These are phyloP conservation scores for Aspergillus cejpii DNA, from an alignment of 2,329 filamentous ascomycete genomes.

Conservation along the genomic window DNA sequence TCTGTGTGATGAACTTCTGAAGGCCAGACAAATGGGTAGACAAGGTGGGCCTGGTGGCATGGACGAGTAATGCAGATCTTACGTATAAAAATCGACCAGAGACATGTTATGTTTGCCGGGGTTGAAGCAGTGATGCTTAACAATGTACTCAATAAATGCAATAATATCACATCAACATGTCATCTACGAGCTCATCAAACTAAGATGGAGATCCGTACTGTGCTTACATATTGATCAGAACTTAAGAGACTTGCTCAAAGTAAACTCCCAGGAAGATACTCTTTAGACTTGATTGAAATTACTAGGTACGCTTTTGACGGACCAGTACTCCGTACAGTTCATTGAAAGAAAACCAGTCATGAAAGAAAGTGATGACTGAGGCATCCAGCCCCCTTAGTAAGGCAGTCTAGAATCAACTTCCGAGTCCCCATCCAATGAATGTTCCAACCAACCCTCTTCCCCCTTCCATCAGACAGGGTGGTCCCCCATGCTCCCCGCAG, in stretches of 20 bases:
- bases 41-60: constrained; percentile 39
- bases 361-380: background rate
- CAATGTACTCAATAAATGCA: constrained; percentile 17
- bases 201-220: no score
- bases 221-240: no score
- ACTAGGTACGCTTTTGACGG: no score
- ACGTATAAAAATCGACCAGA: constrained; percentile 16
- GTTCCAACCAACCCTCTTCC: background rate
- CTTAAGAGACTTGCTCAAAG: no score
- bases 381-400: background rate
- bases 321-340: no score
- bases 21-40: constrained; percentile 85
- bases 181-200: background rate
- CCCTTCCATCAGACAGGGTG: constrained; percentile 2
- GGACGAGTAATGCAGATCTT: constrained; percentile 34
- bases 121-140: constrained; percentile 16
- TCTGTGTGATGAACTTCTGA: constrained; percentile 93
- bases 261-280: no score
- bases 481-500: constrained; percentile 9
- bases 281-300: no score
- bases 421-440: background rate
- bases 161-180: background rate
- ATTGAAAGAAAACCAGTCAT: no score
- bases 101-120: constrained; percentile 20
- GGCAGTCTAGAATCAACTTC: background rate